Percentiles rank a stretch among this genome's conserved stretches.
Evolutionary conservation across 352 stramenopile genomes (phyloP).

Genomic region (Peronospora destructor): DNA sequence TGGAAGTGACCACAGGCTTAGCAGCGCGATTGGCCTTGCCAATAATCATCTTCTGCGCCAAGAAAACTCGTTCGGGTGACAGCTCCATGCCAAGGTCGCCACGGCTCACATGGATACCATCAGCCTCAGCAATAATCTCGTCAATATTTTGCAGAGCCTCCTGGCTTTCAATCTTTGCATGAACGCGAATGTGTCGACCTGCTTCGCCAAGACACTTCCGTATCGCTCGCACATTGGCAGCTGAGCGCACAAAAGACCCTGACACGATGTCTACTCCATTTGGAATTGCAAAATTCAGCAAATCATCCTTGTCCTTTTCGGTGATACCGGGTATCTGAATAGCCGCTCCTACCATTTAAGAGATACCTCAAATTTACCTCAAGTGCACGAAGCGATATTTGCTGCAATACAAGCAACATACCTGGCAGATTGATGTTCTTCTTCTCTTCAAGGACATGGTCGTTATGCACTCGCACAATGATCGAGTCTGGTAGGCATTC

Average conservation of each 20-base stretch:
- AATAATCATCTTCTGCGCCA: constrained; percentile 99
- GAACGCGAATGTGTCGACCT: constrained; percentile 89
- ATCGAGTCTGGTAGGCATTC: constrained; percentile 71
- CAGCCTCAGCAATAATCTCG: constrained; percentile 95
- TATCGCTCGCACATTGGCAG: constrained; percentile 91
- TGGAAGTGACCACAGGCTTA: constrained; percentile 97
- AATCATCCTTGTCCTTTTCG: constrained; percentile 89
- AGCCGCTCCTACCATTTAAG: constrained; percentile 36
- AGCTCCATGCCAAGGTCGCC: constrained; percentile 99
- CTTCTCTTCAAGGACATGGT: constrained; percentile 88
- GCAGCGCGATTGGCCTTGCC: constrained; percentile 92
- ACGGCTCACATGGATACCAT: constrained; percentile 98
- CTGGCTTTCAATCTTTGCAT: constrained; percentile 98
- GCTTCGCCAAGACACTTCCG: constrained; percentile 77
- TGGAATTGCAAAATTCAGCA: constrained; percentile 93
- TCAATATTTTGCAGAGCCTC: constrained; percentile 95
- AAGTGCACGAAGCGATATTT: not conserved
- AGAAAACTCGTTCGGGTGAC: constrained; percentile 95
- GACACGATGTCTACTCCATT: constrained; percentile 98
- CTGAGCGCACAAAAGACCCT: constrained; percentile 97
- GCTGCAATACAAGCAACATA: constrained; percentile 8
- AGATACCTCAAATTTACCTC: constrained; percentile 3
- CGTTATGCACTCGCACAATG: constrained; percentile 77
- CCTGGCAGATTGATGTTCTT: constrained; percentile 98
- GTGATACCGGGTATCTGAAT: constrained; percentile 91